Percentiles rank a stretch among this genome's conserved stretches.
These are phyloP conservation scores for Celoporthe dispersa DNA, from an alignment of 2,329 filamentous ascomycete species.

Conservation along the genomic window DNA sequence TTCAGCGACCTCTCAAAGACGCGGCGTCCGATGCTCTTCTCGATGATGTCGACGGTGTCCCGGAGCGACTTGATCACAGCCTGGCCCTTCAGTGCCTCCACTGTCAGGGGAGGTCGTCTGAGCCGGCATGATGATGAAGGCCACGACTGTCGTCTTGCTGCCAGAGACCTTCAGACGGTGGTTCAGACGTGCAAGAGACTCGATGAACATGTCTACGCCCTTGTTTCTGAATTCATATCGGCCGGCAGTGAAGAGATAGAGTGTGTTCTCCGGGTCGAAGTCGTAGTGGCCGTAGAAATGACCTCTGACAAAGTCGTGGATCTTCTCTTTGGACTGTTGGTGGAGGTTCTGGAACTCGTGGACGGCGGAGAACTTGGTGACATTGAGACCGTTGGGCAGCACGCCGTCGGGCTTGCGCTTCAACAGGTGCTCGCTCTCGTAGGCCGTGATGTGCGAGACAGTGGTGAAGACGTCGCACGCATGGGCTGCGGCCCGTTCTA, in stretches of 20 bases:
- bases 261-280: constrained; percentile 93
- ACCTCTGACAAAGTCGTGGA: constrained; percentile 95
- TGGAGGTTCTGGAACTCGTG: constrained; percentile 99
- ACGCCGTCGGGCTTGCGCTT: constrained; percentile 98
- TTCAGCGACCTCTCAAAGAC: constrained; percentile 92
- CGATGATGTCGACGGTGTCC: constrained; percentile 91
- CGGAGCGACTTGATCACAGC: constrained; percentile 95
- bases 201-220: constrained; percentile 99
- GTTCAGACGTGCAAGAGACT: constrained; percentile 91
- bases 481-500: constrained; percentile 91
- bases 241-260: constrained; percentile 97
- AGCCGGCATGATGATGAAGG: constrained; percentile 98
- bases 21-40: constrained; percentile 88
- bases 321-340: constrained; percentile 95
- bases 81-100: constrained; percentile 94
- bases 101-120: constrained; percentile 93
- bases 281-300: constrained; percentile 99
- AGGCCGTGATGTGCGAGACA: constrained; percentile 97
- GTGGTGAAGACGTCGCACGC: constrained; percentile 97
- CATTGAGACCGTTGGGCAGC: constrained; percentile 93
- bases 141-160: constrained; percentile 92
- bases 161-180: constrained; percentile 84
- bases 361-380: constrained; percentile 97
- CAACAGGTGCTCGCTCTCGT: constrained; percentile 94
- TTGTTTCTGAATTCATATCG: constrained; percentile 99